Conservation (phyloP, 2,329 filamentous ascomycete species). For the Pseudogymnoascus sp. region DNA sequence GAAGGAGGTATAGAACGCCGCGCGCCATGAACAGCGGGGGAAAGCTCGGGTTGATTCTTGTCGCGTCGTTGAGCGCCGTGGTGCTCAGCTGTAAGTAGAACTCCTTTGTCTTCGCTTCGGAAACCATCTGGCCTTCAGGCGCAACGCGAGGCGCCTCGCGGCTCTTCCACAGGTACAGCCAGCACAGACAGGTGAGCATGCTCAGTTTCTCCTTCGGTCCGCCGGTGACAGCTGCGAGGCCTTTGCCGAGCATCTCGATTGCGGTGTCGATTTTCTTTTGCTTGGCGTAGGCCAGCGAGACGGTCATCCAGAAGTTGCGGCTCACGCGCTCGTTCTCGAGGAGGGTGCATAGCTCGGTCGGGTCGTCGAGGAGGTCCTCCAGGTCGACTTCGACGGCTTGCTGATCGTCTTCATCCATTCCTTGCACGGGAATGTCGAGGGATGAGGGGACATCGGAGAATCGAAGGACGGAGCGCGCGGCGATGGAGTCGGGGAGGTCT, state of each 20-base stretch:
- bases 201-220: constrained; percentile 60
- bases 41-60: constrained; percentile 84
- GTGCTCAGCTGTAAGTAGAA: constrained; percentile 89
- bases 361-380: constrained; percentile 84
- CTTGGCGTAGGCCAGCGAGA: constrained; percentile 92
- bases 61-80: constrained; percentile 87
- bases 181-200: constrained; percentile 60
- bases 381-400: constrained; percentile 88
- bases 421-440: constrained; percentile 60
- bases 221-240: constrained; percentile 51
- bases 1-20: constrained; percentile 80
- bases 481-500: constrained; percentile 7
- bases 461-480: constrained; percentile 28
- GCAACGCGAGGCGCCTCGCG: constrained; percentile 59
- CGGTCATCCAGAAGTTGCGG: constrained; percentile 96
- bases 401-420: constrained; percentile 50
- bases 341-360: constrained; percentile 87
- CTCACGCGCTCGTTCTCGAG: constrained; percentile 90
- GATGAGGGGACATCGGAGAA: constrained; percentile 59
- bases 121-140: constrained; percentile 55
- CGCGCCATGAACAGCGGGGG: constrained; percentile 86
- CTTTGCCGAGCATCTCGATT: constrained; percentile 64
- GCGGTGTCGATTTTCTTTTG: constrained; percentile 85
- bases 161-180: constrained; percentile 65
- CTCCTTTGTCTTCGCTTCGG: constrained; percentile 84